Base-by-base conservation (phyloP, 352 stramenopile species). In the Globisporangium spiculum region DNA sequence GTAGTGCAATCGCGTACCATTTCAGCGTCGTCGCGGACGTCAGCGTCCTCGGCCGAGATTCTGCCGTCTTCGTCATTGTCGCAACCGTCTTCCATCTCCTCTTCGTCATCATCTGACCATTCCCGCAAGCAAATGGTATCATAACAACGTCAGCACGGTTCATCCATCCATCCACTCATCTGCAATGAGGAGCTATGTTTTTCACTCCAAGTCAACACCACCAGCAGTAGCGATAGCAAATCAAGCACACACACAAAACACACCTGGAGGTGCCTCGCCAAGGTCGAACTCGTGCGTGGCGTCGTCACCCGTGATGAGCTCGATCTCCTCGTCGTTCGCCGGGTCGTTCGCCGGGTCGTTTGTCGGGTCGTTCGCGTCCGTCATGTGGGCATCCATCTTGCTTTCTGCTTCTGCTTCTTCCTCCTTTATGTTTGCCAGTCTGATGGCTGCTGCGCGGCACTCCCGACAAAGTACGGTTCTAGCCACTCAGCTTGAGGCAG, bases 291-390 rank as follows among this genome's bases (percentile, higher is more conserved):
- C 89, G 67, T 95, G 73, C 18, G 80, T 83, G 32, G 76, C 83
- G 54, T 96, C 89, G 61, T 96, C 86, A 27, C 80, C 74, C 59
- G 85, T 84, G 78, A 96, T 94, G 72, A 95, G 76, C 55, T 94
- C 89, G 38, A 93, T 90, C 60, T 94, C 78, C 68, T 78, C 86
- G 64, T 92, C 79, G 50, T 88, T 67, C n/a, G 20, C 44, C 18
- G 68, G 66, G 66, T 82, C 71, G 24, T 78, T 67, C 32, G 75
- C 63, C 22, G 22, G 22, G 64, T 92, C 79, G 50, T 88, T 67
- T 18, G 20, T 32, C 18, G 68, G 66, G 66, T 82, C 71, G 24
- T 78, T 67, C 32, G 75, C 63, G 62, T 84, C 73, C 36, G 60
- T 52, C 59, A 73, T 76, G 63, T 81, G 71, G 27, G 50, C 62